These are phyloP conservation scores for Epichloe scottii DNA, from an alignment of 2,329 filamentous ascomycete genomes.

Conservation along the genomic window DNA sequence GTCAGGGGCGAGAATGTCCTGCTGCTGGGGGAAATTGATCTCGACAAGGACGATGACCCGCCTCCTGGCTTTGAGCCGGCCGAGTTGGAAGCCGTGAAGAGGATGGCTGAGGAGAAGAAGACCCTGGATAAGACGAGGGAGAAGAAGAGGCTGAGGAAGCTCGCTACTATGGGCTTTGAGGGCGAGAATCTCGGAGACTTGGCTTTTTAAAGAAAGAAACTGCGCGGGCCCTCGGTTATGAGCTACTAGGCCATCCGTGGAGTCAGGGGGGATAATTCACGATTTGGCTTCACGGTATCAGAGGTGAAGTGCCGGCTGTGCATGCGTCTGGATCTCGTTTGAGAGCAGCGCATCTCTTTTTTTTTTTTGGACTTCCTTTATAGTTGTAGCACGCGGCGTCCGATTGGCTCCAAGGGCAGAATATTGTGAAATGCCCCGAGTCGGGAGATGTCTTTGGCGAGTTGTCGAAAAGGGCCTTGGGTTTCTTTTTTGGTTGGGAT, in stretches of 20 bases:
- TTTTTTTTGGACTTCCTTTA: not conserved
- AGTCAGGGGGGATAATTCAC: not conserved
- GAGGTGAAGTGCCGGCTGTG: not conserved
- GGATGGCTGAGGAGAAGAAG: slow-evolving; percentile 61
- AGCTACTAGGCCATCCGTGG: too few relatives aligned
- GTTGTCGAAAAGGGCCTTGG: not conserved
- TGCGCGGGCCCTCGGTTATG: not conserved
- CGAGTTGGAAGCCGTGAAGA: slow-evolving; percentile 56
- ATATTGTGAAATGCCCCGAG: slow-evolving; percentile 50
- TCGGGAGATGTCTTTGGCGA: not conserved
- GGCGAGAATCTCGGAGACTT: slow-evolving; percentile 71
- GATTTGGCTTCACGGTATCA: not conserved
- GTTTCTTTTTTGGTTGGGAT: not conserved
- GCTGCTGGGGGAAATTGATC: slow-evolving; percentile 86
- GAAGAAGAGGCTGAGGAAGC: slow-evolving; percentile 57
- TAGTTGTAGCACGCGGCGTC: not conserved
- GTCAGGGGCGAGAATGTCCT: slow-evolving; percentile 96
- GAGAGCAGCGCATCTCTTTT: not conserved
- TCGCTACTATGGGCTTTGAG: slow-evolving; percentile 74
- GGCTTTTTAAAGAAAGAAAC: slow-evolving; percentile 34
- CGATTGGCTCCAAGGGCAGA: slow-evolving; percentile 29
- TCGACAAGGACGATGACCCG: slow-evolving; percentile 87
- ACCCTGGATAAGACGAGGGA: slow-evolving; percentile 57
- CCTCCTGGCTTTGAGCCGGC: slow-evolving; percentile 59
- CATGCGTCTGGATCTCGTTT: not conserved